Evolutionary conservation across 768 basidiomycete species (phyloP).

Genomic region (Cubamyces sp.): DNA sequence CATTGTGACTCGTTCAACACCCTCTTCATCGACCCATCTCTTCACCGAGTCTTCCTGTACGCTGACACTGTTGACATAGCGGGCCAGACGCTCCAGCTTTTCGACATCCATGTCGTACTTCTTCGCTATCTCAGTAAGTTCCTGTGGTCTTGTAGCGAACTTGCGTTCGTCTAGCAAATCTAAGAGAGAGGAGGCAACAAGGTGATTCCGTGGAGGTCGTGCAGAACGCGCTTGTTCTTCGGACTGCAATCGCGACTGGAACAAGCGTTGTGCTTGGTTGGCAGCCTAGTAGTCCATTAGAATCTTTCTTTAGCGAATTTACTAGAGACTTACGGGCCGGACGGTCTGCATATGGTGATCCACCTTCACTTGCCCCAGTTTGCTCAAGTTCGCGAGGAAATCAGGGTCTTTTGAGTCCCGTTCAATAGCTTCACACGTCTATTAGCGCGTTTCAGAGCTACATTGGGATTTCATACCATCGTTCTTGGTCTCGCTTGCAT

Average conservation of each 20-base stretch:
- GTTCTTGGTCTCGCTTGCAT: slow-evolving; percentile 56
- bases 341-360: slow-evolving; percentile 62
- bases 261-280: slow-evolving; percentile 46
- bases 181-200: slow-evolving; percentile 55
- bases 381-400: slow-evolving; percentile 64
- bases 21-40: slow-evolving; percentile 52
- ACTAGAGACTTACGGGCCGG: slow-evolving; percentile 45
- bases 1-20: slow-evolving; percentile 55
- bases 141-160: slow-evolving; percentile 41
- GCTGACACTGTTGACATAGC: slow-evolving; percentile 68
- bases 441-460: not conserved
- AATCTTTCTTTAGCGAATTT: not conserved
- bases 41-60: slow-evolving; percentile 50
- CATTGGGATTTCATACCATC: slow-evolving; percentile 41
- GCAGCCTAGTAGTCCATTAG: slow-evolving; percentile 25
- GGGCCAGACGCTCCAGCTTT: slow-evolving; percentile 54
- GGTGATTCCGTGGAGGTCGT: slow-evolving; percentile 50
- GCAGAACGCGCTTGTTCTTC: slow-evolving; percentile 56
- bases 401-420: slow-evolving; percentile 73
- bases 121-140: slow-evolving; percentile 54
- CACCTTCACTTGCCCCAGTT: slow-evolving; percentile 70
- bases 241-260: slow-evolving; percentile 56
- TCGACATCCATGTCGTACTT: slow-evolving; percentile 58
- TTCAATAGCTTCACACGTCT: slow-evolving; percentile 52
- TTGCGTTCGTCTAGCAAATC: slow-evolving; percentile 71